Evolutionary conservation across 2,329 filamentous ascomycete genomes (phyloP).

Genomic region (Aspergillus tamarii): DNA sequence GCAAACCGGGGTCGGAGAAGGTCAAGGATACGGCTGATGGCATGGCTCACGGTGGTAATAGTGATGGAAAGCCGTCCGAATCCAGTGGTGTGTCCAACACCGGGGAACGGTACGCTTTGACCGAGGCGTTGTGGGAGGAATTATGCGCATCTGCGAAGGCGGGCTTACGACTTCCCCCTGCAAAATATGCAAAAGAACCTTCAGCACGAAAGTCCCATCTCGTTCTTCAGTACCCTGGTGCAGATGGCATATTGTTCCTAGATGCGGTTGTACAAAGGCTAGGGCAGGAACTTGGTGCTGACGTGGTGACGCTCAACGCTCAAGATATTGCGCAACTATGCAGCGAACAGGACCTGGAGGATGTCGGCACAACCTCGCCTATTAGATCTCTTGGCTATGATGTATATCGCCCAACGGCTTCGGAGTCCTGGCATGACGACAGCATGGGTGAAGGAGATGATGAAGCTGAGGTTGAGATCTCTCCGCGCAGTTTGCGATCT

Average conservation of each 20-base stretch:
- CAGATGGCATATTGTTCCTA: constrained; percentile 58
- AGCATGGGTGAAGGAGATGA: constrained; percentile 51
- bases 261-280: constrained; percentile 66
- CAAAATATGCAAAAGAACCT: constrained; percentile 49
- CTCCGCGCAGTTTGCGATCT: constrained; percentile 24
- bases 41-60: constrained; percentile 30
- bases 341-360: constrained; percentile 45
- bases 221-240: constrained; percentile 61
- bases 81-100: constrained; percentile 19
- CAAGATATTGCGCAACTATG: constrained; percentile 51
- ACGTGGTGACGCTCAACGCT: constrained; percentile 48
- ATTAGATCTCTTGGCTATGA: constrained; percentile 58
- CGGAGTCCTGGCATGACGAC: constrained; percentile 42
- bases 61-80: constrained; percentile 24
- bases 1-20: constrained; percentile 21
- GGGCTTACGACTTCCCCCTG: constrained; percentile 49
- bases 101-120: constrained; percentile 42
- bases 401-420: constrained; percentile 48
- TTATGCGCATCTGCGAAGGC: constrained; percentile 56
- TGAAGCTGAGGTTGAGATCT: constrained; percentile 29
- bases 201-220: constrained; percentile 59
- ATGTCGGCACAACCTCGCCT: constrained; percentile 35
- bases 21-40: constrained; percentile 18
- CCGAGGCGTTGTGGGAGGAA: constrained; percentile 50
- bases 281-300: constrained; percentile 58